These are phyloP conservation scores for Candida mattraensis DNA, from an alignment of 805 yeast genomes.

Conservation along the genomic window DNA sequence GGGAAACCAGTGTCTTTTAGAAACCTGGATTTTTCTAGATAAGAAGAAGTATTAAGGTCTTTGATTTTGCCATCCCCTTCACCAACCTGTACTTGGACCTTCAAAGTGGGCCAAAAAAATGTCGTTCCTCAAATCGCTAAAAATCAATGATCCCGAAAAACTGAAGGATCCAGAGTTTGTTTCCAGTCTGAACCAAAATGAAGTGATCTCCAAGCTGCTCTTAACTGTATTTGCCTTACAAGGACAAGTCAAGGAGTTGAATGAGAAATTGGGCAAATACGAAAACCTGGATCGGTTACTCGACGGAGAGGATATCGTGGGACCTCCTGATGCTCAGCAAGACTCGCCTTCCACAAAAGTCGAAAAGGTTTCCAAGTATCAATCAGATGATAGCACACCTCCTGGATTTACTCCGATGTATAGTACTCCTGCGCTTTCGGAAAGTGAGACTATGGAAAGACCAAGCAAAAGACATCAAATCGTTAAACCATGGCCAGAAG, in stretches of 20 bases:
- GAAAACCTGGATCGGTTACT: slow-evolving; percentile 20
- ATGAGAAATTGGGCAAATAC: slow-evolving; percentile 19
- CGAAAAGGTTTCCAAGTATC: slow-evolving; percentile 17
- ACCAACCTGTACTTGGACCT: too few species aligned
- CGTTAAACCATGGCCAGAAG: slow-evolving; percentile 32
- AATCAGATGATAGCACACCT: slow-evolving; percentile 16
- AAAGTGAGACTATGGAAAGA: slow-evolving; percentile 20
- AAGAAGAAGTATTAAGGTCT: too few species aligned
- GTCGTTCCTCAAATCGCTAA: slow-evolving; percentile 24
- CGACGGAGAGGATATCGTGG: slow-evolving; percentile 18
- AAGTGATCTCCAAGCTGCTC: slow-evolving; percentile 24
- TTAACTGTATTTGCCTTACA: slow-evolving; percentile 20
- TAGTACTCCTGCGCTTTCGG: slow-evolving; percentile 25
- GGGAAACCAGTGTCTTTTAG: too few species aligned
- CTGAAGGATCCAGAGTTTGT: slow-evolving; percentile 17
- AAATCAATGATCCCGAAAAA: slow-evolving; percentile 23
- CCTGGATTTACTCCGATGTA: slow-evolving; percentile 28
- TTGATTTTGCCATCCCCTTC: background rate
- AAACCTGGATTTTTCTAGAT: too few species aligned
- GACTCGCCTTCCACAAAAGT: slow-evolving; percentile 12
- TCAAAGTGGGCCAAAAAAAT: slow-evolving; percentile 6
- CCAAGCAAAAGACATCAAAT: slow-evolving; percentile 22
- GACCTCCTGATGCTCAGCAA: background rate
- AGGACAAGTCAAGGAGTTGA: slow-evolving; percentile 20
- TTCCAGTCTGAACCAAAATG: slow-evolving; percentile 21